Base-by-base conservation (phyloP, 306 rosid genomes). In the Inga laurina region DNA sequence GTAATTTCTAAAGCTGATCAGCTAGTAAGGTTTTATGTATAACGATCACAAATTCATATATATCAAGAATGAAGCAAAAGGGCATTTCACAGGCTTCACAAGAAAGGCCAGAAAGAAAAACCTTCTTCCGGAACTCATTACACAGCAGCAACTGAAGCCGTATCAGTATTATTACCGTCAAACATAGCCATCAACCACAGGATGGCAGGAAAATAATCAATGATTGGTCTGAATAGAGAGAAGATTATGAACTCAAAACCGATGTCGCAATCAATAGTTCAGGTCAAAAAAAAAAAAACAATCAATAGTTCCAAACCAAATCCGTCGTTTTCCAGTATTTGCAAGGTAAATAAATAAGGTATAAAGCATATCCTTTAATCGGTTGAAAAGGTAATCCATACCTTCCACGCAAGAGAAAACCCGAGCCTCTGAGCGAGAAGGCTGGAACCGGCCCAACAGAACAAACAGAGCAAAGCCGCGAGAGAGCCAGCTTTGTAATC, bases 401-500 rank as follows among this genome's bases (percentile, higher is more conserved):
- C 98, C 96, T 91, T 93, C 98, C 96, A 95, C 0, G 93, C 88
- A 19, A 82, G 74, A 2, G 94, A 77, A 41, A 79, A 92, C 22
- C 91, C 94, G 11, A 95, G 90, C 13, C 46, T 44, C 10, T 34
- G 77, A 1, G 96, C 96, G 22, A 93, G 59, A 65, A 92, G 24
- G 64, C 93, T 85, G 43, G 98, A 84, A 11, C 88, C 87, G 48
- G 86, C 49, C 97, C 97, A 95, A 19, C 92, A 93, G 74, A 84
- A 22, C 12, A 93, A 62, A 72, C 94, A 86, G 78, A 92, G 82
- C 21, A 89, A 76, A 75, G 94, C 99, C 5, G 97, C 91, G 35
- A 92, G 32, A 32, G 93, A 89, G 22, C 99, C 99, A 11, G 98
- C 96, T 68, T 76, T 95, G 37, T 61, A 43, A 80, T 95, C 99